Evolutionary conservation across 2,329 filamentous ascomycete species (phyloP), one percentile per base, ranked within the genome.

Genomic region (Colletotrichum lupini): DNA sequence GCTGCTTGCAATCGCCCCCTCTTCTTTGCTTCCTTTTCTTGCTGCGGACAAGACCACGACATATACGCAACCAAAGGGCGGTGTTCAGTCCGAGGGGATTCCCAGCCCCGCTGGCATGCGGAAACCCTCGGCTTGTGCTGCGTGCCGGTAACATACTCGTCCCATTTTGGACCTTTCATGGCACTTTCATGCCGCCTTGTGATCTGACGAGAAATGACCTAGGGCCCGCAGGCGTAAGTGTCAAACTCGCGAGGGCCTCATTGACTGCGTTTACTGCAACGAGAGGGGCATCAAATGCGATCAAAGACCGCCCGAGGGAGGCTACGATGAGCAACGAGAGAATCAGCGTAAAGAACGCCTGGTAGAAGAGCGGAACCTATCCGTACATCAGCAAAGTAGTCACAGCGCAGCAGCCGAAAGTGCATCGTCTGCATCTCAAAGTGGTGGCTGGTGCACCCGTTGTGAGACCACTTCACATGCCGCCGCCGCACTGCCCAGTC

Each of bases 231-330:
- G 74, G 72, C 74, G 74, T 46, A 75, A 68, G 55, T 75, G 72
- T 53, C 67, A 74, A 35, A 68, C 60, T 30, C 67, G 62, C 26
- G 63, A 75, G 32, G 72, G 67, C 24, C 77, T 84, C 19, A 89
- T 88, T 2, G 78, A 83, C 22, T 92, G 90, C 76, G 79, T 85
- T 9, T 84, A 90, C 58, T 92, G 90, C 77, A 77, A 79, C 0
- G 85, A 86, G 65, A 84, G 88, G 26, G 79, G 81, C 1, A 78
- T 90, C 2, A 62, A 77, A 0, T 92, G 90, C 79, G 77, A 82
- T 9, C 91, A 90, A 37, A 55, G 59, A 62, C 71, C 74, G 3
- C 74, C 74, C 1, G 63, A 72, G 5, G 74, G 74, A 42, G 74
- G 74, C 8, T 75, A 75, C 42, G 74, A 75, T 46, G 74, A 75